A percentile compares a stretch with the other conserved stretches of the same genome.
phyloP scores from a whole-genome alignment of 805 yeast genomes.

The Maudiozyma saulgeensis region DNA sequence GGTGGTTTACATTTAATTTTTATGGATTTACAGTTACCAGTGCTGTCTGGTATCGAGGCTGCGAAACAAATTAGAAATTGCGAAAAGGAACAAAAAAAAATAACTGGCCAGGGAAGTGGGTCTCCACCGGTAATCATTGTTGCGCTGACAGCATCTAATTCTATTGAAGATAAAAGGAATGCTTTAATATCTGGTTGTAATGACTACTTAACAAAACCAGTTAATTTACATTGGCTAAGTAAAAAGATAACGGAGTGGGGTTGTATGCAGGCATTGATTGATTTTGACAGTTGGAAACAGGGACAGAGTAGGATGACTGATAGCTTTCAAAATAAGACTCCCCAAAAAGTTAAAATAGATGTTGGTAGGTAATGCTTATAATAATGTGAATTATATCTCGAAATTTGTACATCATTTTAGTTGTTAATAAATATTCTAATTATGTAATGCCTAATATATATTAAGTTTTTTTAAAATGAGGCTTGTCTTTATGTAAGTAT shows the following conservation, averaged over 20 bases:
- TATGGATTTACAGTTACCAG: slow-evolving; percentile 97
- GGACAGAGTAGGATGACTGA: slow-evolving; percentile 36
- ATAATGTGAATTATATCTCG: not conserved
- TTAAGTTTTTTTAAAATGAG: too few species aligned
- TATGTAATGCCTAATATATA: not conserved
- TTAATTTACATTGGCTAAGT: slow-evolving; percentile 85
- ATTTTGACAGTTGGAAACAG: slow-evolving; percentile 83
- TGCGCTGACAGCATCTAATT: slow-evolving; percentile 88
- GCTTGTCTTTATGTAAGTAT: not conserved
- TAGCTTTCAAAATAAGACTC: slow-evolving; percentile 10
- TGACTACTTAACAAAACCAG: slow-evolving; percentile 93
- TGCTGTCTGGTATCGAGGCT: slow-evolving; percentile 91
- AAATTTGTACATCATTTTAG: not conserved
- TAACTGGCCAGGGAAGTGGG: slow-evolving; percentile 36
- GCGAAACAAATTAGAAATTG: slow-evolving; percentile 82
- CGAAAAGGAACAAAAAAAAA: slow-evolving; percentile 41
- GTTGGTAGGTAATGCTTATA: not conserved
- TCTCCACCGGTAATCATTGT: slow-evolving; percentile 98
- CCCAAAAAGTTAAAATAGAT: slow-evolving; percentile 1
- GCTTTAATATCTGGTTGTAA: slow-evolving; percentile 97
- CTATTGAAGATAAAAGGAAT: slow-evolving; percentile 74
- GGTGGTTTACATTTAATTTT: slow-evolving; percentile 92
- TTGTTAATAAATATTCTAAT: not conserved
- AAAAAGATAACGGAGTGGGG: slow-evolving; percentile 97
- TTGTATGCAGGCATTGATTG: slow-evolving; percentile 95